Conservation (phyloP, 257 asterid species). For the Plectranthus barbatus region DNA sequence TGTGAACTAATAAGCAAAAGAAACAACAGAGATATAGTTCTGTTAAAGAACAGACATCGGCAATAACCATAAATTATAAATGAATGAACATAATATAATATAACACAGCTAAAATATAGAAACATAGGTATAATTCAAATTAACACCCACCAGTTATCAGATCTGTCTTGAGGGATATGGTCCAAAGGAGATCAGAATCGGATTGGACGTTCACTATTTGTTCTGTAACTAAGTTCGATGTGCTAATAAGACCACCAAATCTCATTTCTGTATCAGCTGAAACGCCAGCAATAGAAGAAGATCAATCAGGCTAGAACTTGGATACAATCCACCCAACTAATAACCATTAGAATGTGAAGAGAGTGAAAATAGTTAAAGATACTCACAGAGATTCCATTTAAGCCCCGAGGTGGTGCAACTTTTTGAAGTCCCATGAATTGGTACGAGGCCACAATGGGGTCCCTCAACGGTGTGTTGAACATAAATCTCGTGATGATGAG, state of each 20-base stretch:
- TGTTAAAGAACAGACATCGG: slow-evolving; percentile 3
- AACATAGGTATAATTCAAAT: no score
- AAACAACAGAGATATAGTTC: no score
- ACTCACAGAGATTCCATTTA: slow-evolving; percentile 84
- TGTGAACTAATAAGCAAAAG: no score
- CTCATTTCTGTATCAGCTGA: slow-evolving; percentile 69
- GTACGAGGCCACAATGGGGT: slow-evolving; percentile 90
- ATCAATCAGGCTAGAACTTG: no score
- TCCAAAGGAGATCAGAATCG: slow-evolving; percentile 81
- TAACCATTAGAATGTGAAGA: not conserved
- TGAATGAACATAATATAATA: slow-evolving; percentile 5
- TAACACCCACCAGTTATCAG: slow-evolving; percentile 8
- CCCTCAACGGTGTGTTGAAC: slow-evolving; percentile 55
- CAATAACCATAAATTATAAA: not conserved
- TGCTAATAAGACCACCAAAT: slow-evolving; percentile 83
- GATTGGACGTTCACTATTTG: slow-evolving; percentile 62
- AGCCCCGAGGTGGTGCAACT: slow-evolving; percentile 78
- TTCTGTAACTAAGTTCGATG: slow-evolving; percentile 63
- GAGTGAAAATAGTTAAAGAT: not conserved
- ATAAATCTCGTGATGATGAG: slow-evolving; percentile 62
- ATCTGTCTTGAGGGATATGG: slow-evolving; percentile 60
- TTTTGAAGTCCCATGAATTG: slow-evolving; percentile 54
- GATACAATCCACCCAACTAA: no score
- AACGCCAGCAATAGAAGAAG: slow-evolving; percentile 7
- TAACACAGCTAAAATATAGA: not conserved